A percentile compares a stretch with the other conserved stretches of the same genome.
Evolutionary conservation across 352 stramenopile species (phyloP).

Genomic region (Globisporangium sylvaticum): DNA sequence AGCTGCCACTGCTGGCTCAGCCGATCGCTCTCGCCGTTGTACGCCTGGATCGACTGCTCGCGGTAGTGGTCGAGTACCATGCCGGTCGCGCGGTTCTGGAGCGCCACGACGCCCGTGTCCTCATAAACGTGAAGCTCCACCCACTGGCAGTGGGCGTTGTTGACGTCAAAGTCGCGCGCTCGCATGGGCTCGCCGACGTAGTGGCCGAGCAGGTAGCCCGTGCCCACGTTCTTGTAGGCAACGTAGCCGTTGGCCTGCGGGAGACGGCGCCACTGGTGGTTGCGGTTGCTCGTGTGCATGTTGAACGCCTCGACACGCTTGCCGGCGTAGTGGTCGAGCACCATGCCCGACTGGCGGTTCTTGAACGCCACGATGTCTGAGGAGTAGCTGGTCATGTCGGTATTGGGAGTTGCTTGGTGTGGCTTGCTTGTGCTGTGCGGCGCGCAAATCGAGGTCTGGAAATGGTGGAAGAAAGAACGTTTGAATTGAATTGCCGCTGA

Average conservation of each 20-base stretch:
- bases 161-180: background rate
- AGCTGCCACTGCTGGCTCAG: background rate
- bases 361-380: constrained; percentile 11
- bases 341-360: constrained; percentile 15
- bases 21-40: background rate
- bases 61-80: constrained; percentile 9
- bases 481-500: too few relatives aligned
- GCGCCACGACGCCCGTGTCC: background rate
- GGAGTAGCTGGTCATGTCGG: background rate
- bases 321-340: constrained; percentile 16
- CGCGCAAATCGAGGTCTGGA: background rate
- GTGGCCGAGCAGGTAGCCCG: constrained; percentile 13
- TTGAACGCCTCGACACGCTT: constrained; percentile 14
- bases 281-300: background rate
- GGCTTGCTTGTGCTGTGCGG: too few relatives aligned
- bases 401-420: background rate
- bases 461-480: background rate
- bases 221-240: constrained; percentile 11
- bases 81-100: constrained; percentile 7
- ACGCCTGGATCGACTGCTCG: constrained; percentile 10
- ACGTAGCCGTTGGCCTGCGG: background rate
- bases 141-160: constrained; percentile 2
- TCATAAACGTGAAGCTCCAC: background rate
- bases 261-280: constrained; percentile 13
- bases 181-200: background rate